Percentiles rank a stretch among this genome's conserved stretches.
phyloP scores from a whole-genome alignment of 148 eudicot species.

The Vaccinium myrtillus region DNA sequence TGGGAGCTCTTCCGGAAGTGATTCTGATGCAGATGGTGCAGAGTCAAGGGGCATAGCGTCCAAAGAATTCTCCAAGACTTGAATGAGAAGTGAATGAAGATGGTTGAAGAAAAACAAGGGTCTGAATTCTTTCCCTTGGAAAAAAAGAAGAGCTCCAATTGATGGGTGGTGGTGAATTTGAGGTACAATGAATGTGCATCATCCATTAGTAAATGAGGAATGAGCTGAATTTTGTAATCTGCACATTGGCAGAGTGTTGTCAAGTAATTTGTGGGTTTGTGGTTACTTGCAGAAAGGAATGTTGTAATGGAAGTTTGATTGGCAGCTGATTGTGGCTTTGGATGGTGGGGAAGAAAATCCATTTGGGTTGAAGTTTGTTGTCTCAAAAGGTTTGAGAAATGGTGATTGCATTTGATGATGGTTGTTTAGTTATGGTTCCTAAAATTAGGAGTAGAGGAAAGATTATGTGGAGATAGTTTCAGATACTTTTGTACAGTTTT shows the following conservation, averaged over 20 bases:
- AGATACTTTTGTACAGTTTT: constrained; percentile 13
- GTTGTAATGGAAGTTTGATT: not conserved
- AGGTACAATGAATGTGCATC: constrained; percentile 4
- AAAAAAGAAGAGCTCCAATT: not conserved
- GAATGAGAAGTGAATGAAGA: not conserved
- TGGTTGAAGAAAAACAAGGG: not conserved
- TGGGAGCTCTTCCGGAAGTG: constrained; percentile 80
- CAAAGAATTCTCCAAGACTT: not conserved
- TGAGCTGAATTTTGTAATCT: not conserved
- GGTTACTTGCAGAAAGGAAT: not conserved
- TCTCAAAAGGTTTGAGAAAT: not conserved
- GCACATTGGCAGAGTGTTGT: not conserved
- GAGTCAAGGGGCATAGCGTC: constrained; percentile 32
- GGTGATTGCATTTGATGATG: not conserved
- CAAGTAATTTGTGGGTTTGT: not conserved
- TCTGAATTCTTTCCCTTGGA: not conserved
- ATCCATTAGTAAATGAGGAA: not conserved
- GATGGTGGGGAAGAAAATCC: not conserved
- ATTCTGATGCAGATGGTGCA: constrained; percentile 86
- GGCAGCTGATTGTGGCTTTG: constrained; percentile 1
- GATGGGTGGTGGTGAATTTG: not conserved
- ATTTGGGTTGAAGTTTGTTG: not conserved
- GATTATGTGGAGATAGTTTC: not conserved
- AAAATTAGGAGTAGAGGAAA: not conserved
- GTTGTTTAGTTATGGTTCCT: not conserved